These are phyloP conservation scores for Lepidium aucheri DNA, from an alignment of 345 rosid species.

Conservation along the genomic window DNA sequence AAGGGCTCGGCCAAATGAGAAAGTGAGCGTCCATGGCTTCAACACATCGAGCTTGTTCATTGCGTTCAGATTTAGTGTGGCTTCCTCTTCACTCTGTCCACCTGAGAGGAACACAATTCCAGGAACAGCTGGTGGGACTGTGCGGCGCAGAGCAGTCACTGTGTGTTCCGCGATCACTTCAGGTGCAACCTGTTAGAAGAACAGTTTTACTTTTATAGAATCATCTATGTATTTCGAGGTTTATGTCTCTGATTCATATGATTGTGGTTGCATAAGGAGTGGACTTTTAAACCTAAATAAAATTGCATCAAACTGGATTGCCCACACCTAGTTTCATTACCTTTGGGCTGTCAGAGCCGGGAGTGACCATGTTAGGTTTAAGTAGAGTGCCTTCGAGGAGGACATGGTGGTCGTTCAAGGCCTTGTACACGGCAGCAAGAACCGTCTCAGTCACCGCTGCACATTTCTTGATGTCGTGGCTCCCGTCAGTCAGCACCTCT, in stretches of 20 bases:
- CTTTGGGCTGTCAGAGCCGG: slow-evolving; percentile 86
- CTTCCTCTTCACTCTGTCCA: slow-evolving; percentile 86
- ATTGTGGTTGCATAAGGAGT: neutral
- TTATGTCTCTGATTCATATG: neutral
- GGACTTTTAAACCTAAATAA: neutral
- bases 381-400: slow-evolving; percentile 93
- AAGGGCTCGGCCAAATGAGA: slow-evolving; percentile 92
- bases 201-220: neutral
- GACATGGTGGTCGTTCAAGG: slow-evolving; percentile 88
- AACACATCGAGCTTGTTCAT: slow-evolving; percentile 73
- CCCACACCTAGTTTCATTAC: slow-evolving; percentile 23
- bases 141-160: slow-evolving; percentile 65
- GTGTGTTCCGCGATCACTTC: slow-evolving; percentile 71
- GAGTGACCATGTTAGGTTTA: slow-evolving; percentile 97
- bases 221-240: neutral
- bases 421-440: slow-evolving; percentile 87
- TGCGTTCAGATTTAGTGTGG: slow-evolving; percentile 71
- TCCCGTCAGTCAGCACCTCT: slow-evolving; percentile 77
- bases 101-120: slow-evolving; percentile 88
- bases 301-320: neutral
- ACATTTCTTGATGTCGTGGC: slow-evolving; percentile 72
- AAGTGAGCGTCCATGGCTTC: slow-evolving; percentile 91
- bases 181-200: slow-evolving; percentile 40
- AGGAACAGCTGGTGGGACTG: slow-evolving; percentile 84
- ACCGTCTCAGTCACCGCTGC: slow-evolving; percentile 81